Evolutionary conservation across 2,329 filamentous ascomycete genomes (phyloP).

Genomic region (Blastomyces percursus): DNA sequence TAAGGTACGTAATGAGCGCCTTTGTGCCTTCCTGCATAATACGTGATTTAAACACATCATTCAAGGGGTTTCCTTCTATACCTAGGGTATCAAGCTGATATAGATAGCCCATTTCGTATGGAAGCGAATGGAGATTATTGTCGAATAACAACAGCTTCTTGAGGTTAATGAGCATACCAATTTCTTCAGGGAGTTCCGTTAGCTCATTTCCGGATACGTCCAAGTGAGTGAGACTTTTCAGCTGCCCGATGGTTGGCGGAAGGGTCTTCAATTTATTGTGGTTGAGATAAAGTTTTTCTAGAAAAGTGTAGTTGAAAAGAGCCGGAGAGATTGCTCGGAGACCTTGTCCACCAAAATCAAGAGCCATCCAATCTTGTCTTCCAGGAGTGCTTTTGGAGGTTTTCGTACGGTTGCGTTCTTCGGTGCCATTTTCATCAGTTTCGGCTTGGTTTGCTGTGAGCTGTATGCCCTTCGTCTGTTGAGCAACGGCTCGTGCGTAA

Average conservation of each 20-base stretch:
- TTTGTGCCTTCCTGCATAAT: constrained; percentile 82
- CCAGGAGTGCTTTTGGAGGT: constrained; percentile 41
- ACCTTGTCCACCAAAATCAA: constrained; percentile 95
- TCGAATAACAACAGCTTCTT: constrained; percentile 80
- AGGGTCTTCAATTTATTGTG: constrained; percentile 78
- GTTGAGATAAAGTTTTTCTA: constrained; percentile 85
- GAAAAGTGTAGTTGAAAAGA: constrained; percentile 78
- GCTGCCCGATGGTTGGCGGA: constrained; percentile 68
- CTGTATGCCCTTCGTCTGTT: constrained; percentile 37
- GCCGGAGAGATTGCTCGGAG: constrained; percentile 68
- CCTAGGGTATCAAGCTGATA: constrained; percentile 82
- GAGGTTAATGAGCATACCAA: constrained; percentile 93
- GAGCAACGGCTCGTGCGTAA: constrained; percentile 46
- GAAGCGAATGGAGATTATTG: constrained; percentile 73
- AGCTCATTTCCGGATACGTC: constrained; percentile 86
- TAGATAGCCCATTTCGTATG: constrained; percentile 77
- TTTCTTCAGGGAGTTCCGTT: constrained; percentile 68
- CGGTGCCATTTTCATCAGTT: constrained; percentile 39
- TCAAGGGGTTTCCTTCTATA: constrained; percentile 81
- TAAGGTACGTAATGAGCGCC: constrained; percentile 68
- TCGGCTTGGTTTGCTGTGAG: constrained; percentile 39
- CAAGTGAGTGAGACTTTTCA: constrained; percentile 70
- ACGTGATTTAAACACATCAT: constrained; percentile 63
- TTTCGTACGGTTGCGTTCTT: constrained; percentile 55
- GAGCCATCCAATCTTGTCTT: constrained; percentile 77